Base-by-base conservation (phyloP, 345 rosid species). In the Melastoma malabathricum region DNA sequence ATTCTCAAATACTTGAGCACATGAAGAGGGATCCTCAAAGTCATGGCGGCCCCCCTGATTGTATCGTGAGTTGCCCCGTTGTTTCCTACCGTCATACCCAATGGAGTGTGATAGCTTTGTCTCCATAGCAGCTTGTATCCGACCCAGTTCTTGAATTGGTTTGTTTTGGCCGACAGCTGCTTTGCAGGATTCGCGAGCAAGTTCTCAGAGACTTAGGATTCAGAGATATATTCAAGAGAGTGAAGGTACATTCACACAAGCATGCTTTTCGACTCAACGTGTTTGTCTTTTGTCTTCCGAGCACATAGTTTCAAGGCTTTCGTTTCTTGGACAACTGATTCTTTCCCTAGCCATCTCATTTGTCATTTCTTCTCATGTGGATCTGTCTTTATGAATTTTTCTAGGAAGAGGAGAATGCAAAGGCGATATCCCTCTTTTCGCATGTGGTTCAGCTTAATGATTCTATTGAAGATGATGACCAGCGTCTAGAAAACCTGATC, bases 401-500 rank as follows among this genome's bases (percentile, higher is more conserved):
- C 41, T 56, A 93, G 99, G 94, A 85, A 58, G 99, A 93, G 59
- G 99, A 93, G 81, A 93, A 93, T 80, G 85, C 84, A 16, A 88
- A 88, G 74, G 99, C 99, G 61, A 88, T 88, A 67, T 64, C 99
- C 56, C 71, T 85, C 9, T 93, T 93, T 62, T 66, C 50, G 16
- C 75, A 88, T 29, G 97, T 88, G 50, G 78, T 88, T 23, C 71
- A 54, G 68, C 75, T 88, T 18, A 81, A 70, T 67, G 94, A 85
- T 72, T 77, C 69, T 31, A 81, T 85, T 58, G 85, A 81, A 29
- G 97, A 83, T 48, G 89, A 59, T 46, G 68, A 68, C 51, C 68
- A 80, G 52, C 82, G 80, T 45, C 50, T 88, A 45, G 97, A 88
- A 66, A 83, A 63, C 72, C 71, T 93, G 23, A 75, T 80, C 48